These are phyloP conservation scores for Populus alba DNA, from an alignment of 345 rosid genomes.

Conservation along the genomic window DNA sequence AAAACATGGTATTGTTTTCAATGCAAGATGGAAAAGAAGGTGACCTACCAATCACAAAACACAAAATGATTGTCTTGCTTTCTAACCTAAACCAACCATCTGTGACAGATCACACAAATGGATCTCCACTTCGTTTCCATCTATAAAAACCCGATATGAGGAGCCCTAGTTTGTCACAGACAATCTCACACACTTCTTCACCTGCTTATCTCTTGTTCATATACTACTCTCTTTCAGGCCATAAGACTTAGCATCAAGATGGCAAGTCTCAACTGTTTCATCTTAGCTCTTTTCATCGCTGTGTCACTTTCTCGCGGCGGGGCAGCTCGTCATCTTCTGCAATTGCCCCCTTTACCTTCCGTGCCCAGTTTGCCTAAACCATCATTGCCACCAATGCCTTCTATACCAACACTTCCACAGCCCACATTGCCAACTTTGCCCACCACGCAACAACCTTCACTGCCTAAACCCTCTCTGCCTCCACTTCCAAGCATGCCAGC, in stretches of 20 bases:
- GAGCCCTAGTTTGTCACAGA: background rate
- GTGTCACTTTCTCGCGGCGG: conserved; percentile 10
- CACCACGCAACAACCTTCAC: conserved; percentile 1
- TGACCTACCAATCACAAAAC: background rate
- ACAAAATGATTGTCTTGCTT: background rate
- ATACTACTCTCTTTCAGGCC: background rate
- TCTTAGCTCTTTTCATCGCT: conserved; percentile 9
- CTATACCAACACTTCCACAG: too few relatives aligned
- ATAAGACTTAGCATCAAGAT: background rate
- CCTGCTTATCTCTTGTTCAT: too few relatives aligned
- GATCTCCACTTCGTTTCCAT: background rate
- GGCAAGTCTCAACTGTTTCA: background rate
- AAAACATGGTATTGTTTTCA: too few relatives aligned
- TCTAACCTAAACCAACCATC: background rate
- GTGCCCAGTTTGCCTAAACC: conserved; percentile 13
- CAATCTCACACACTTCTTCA: too few relatives aligned
- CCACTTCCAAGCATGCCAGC: too few relatives aligned
- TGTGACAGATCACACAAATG: too few relatives aligned
- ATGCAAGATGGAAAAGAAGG: background rate
- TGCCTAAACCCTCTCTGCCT: conserved; percentile 6
- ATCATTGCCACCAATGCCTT: conserved; percentile 8
- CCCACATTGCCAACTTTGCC: too few relatives aligned
- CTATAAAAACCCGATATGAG: background rate
- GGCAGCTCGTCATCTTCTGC: conserved; percentile 36
- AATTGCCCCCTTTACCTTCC: background rate